phyloP scores from a whole-genome alignment of 306 rosid species.

The Malus orientalis region DNA sequence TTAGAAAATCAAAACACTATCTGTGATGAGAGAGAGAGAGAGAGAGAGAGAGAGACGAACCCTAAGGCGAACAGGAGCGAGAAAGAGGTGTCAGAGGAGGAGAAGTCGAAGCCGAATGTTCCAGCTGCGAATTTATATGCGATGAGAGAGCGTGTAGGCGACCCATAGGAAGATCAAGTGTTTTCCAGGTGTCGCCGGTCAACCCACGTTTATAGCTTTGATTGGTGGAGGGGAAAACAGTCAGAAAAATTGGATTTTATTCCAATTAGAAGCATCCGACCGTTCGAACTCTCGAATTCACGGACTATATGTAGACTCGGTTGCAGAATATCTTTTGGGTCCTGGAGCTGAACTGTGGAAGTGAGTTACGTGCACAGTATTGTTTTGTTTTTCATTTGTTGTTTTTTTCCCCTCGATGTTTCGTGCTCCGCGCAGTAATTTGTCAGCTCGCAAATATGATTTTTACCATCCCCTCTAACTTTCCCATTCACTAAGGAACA shows the following conservation, averaged over 20 bases:
- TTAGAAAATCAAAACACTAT: neutral
- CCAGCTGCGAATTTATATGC: neutral
- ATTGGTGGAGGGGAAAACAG: neutral
- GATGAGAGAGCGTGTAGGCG: neutral
- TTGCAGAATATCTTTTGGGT: neutral
- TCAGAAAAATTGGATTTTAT: neutral
- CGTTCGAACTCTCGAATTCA: neutral
- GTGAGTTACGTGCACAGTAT: neutral
- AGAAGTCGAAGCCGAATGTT: neutral
- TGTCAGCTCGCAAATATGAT: neutral
- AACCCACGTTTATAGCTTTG: neutral
- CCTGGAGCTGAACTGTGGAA: neutral
- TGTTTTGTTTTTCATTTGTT: neutral
- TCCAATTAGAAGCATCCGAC: neutral
- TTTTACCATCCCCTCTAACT: too few relatives aligned
- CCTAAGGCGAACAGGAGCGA: conserved; percentile 16
- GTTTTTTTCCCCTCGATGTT: neutral
- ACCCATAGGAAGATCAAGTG: neutral
- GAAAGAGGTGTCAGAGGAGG: conserved; percentile 6
- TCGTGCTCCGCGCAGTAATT: neutral
- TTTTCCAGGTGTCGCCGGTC: rapidly evolving
- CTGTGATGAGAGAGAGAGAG: too few relatives aligned
- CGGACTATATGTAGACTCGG: neutral
- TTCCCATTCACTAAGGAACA: too few relatives aligned
- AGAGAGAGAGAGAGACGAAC: conserved; percentile 5